Conservation (phyloP, 495 filamentous ascomycete genomes). For the Penicillium riverlandense region DNA sequence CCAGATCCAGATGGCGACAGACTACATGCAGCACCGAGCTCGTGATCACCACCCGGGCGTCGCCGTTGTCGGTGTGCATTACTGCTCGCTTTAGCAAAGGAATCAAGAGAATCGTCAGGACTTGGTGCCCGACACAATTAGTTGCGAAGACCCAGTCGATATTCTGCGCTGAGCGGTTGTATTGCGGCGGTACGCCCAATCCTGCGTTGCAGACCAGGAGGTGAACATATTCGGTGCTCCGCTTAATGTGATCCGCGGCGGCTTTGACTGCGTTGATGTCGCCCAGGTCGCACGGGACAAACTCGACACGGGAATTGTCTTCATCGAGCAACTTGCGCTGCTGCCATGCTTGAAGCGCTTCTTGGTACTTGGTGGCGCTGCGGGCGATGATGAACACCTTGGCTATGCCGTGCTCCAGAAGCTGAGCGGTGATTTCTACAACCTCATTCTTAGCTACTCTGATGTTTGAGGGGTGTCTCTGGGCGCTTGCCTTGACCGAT, state of each 20-base stretch:
- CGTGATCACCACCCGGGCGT: slow-evolving; percentile 22
- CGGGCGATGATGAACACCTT: slow-evolving; percentile 28
- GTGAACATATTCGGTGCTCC: slow-evolving; percentile 17
- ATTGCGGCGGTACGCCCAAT: slow-evolving; percentile 10
- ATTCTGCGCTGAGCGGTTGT: slow-evolving; percentile 18
- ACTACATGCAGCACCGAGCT: slow-evolving; percentile 22
- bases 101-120: slow-evolving; percentile 26
- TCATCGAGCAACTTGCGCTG: slow-evolving; percentile 5
- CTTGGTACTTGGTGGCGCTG: slow-evolving; percentile 14
- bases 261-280: slow-evolving; percentile 19
- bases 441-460: background rate
- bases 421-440: slow-evolving; percentile 29
- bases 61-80: background rate
- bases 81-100: slow-evolving; percentile 21
- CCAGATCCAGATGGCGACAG: slow-evolving; percentile 16
- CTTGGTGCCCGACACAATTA: slow-evolving; percentile 34
- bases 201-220: slow-evolving; percentile 32
- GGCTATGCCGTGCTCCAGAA: slow-evolving; percentile 31
- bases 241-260: slow-evolving; percentile 14
- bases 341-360: slow-evolving; percentile 17
- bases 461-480: background rate
- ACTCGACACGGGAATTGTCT: slow-evolving; percentile 16
- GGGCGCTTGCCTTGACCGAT: slow-evolving; percentile 23
- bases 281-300: slow-evolving; percentile 25
- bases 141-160: slow-evolving; percentile 28